These are phyloP conservation scores for Agapanthus africanus DNA, from an alignment of 106 monocot genomes.

Conservation along the genomic window DNA sequence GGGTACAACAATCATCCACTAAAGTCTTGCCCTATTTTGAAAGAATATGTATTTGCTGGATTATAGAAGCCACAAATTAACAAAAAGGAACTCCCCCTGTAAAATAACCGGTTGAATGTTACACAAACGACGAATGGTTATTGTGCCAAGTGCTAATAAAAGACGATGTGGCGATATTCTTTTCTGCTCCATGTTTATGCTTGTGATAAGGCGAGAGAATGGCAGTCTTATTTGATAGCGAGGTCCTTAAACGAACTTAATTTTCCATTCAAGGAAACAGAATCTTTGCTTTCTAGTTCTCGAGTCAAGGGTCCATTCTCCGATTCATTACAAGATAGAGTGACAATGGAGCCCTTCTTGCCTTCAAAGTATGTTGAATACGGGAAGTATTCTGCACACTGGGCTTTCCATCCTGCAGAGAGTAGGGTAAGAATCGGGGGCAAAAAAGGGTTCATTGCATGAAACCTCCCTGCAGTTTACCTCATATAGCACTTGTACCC, in stretches of 20 bases:
- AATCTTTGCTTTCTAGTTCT: neutral
- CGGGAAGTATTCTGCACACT: conserved; percentile 9
- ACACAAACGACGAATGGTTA: too few relatives aligned
- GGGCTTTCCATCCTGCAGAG: conserved; percentile 7
- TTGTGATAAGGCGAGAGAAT: too few relatives aligned
- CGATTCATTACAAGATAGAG: neutral
- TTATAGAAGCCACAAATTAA: too few relatives aligned
- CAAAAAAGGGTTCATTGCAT: neutral
- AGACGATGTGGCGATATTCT: neutral
- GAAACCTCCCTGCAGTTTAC: neutral
- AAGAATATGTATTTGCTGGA: too few relatives aligned
- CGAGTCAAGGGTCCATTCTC: conserved; percentile 2
- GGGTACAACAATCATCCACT: too few relatives aligned
- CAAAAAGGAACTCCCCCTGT: too few relatives aligned
- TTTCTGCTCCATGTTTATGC: neutral
- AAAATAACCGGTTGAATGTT: too few relatives aligned
- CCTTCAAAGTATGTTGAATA: conserved; percentile 9
- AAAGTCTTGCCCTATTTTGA: too few relatives aligned
- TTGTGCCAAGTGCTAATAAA: too few relatives aligned
- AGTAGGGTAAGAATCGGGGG: neutral
- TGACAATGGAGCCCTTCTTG: neutral
- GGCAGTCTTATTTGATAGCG: neutral
- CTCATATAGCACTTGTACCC: too few relatives aligned
- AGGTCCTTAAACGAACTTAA: neutral
- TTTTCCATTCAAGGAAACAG: neutral